phyloP scores from a whole-genome alignment of 148 eudicot genomes.

The Dysphania ambrosioides region DNA sequence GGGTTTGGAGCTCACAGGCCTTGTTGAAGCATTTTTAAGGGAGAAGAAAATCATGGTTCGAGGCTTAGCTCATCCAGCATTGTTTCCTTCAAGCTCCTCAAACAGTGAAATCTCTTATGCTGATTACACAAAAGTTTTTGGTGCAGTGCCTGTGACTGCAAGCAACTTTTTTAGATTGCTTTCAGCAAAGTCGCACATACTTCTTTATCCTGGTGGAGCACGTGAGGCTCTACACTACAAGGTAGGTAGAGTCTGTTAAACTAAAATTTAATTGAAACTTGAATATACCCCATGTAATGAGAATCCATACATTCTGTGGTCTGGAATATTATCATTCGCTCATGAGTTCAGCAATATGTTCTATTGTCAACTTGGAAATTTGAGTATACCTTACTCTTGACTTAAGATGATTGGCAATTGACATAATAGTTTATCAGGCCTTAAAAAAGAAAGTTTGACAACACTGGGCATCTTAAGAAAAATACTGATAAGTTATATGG shows the following conservation, averaged over 20 bases:
- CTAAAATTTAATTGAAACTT: neutral
- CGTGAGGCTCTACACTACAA: conserved; percentile 95
- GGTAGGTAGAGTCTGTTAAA: conserved; percentile 31
- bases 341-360: neutral
- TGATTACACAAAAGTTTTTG: conserved; percentile 59
- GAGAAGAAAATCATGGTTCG: conserved; percentile 65
- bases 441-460: no score
- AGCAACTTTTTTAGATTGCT: conserved; percentile 69
- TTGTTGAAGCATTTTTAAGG: conserved; percentile 54
- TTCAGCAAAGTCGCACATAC: conserved; percentile 54
- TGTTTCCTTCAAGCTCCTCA: conserved; percentile 34
- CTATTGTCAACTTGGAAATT: no score
- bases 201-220: conserved; percentile 95
- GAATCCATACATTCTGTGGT: no score
- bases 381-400: no score
- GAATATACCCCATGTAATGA: no score
- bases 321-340: no score
- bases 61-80: conserved; percentile 78
- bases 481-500: neutral
- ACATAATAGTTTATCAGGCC: neutral
- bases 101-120: conserved; percentile 34
- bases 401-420: neutral
- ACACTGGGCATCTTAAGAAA: neutral
- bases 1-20: conserved; percentile 67
- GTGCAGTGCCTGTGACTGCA: conserved; percentile 70